A percentile compares a stretch with the other conserved stretches of the same genome.
Conservation (phyloP, 2,329 filamentous ascomycete genomes). For the Aplosporella prunicola region DNA sequence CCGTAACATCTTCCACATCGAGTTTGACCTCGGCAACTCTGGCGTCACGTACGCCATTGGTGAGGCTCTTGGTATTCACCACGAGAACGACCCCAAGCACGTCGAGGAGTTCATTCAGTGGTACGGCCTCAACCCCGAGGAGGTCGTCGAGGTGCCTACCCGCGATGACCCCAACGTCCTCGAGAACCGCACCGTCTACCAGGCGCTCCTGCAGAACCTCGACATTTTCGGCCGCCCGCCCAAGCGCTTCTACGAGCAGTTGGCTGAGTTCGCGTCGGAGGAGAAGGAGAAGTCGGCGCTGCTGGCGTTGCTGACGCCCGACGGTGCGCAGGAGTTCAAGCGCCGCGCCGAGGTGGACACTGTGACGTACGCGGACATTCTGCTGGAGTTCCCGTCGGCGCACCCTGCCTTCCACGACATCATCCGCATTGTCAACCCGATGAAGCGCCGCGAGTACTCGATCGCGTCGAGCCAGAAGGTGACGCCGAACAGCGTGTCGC, state of each 20-base stretch:
- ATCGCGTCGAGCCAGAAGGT: slow-evolving; percentile 96
- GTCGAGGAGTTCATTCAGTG: slow-evolving; percentile 79
- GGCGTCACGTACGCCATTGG: slow-evolving; percentile 95
- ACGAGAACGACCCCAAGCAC: slow-evolving; percentile 75
- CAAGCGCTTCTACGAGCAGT: slow-evolving; percentile 93
- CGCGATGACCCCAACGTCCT: slow-evolving; percentile 65
- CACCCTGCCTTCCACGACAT: slow-evolving; percentile 84
- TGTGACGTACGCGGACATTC: slow-evolving; percentile 79
- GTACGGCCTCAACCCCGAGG: slow-evolving; percentile 74
- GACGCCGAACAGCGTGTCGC: slow-evolving; percentile 75
- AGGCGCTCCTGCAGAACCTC: slow-evolving; percentile 82
- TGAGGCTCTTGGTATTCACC: slow-evolving; percentile 91
- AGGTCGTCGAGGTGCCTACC: slow-evolving; percentile 83
- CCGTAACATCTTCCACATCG: slow-evolving; percentile 99
- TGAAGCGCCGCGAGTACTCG: slow-evolving; percentile 98
- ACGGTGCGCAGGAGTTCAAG: slow-evolving; percentile 87
- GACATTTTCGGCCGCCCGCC: slow-evolving; percentile 95
- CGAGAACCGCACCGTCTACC: slow-evolving; percentile 87
- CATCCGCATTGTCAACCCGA: slow-evolving; percentile 72
- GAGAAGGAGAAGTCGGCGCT: slow-evolving; percentile 75
- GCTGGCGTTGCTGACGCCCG: slow-evolving; percentile 62
- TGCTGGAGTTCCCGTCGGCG: slow-evolving; percentile 83
- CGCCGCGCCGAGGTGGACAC: slow-evolving; percentile 83
- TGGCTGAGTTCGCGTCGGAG: slow-evolving; percentile 78
- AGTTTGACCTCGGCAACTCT: slow-evolving; percentile 88